A percentile compares a stretch with the other conserved stretches of the same genome.
These are phyloP conservation scores for Saccharomyces uvarum DNA, from an alignment of 1,139 yeast species.

Conservation along the genomic window DNA sequence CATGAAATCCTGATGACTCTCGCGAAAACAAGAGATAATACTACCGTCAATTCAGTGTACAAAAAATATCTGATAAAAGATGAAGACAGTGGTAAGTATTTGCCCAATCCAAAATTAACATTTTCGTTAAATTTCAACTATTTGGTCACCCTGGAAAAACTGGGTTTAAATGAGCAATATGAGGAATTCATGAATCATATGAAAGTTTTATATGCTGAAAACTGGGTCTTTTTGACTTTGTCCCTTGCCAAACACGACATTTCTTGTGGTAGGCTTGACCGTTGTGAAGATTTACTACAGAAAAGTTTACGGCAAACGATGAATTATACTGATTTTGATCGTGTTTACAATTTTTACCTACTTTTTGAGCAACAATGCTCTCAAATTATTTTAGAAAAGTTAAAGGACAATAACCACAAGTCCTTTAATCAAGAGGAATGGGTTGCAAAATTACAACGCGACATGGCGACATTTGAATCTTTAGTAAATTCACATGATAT, in stretches of 20 bases:
- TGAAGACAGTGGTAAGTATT: slow-evolving; percentile 29
- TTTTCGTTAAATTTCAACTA: slow-evolving; percentile 41
- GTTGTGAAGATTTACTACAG: slow-evolving; percentile 38
- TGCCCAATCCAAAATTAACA: slow-evolving; percentile 35
- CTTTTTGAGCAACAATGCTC: slow-evolving; percentile 53
- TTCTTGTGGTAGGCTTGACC: slow-evolving; percentile 33
- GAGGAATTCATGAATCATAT: slow-evolving; percentile 37
- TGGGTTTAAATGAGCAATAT: slow-evolving; percentile 21
- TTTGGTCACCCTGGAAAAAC: slow-evolving; percentile 38
- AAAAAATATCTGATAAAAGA: slow-evolving; percentile 30
- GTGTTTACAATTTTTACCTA: slow-evolving; percentile 55
- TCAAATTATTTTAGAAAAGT: slow-evolving; percentile 33
- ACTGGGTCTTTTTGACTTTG: slow-evolving; percentile 44
- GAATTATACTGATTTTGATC: slow-evolving; percentile 56
- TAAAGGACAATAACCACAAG: slow-evolving; percentile 19
- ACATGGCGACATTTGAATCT: slow-evolving; percentile 47
- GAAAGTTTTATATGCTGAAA: slow-evolving; percentile 51
- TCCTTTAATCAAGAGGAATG: slow-evolving; percentile 9
- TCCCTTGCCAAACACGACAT: slow-evolving; percentile 46
- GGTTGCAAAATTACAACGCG: slow-evolving; percentile 33
- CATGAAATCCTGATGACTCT: slow-evolving; percentile 27
- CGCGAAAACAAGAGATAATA: slow-evolving; percentile 24
- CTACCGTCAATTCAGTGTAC: slow-evolving; percentile 21
- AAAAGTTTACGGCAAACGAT: slow-evolving; percentile 34
- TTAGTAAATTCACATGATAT: slow-evolving; percentile 50